Conservation (phyloP, 2,329 filamentous ascomycete genomes). For the Cladosporium sp. region DNA sequence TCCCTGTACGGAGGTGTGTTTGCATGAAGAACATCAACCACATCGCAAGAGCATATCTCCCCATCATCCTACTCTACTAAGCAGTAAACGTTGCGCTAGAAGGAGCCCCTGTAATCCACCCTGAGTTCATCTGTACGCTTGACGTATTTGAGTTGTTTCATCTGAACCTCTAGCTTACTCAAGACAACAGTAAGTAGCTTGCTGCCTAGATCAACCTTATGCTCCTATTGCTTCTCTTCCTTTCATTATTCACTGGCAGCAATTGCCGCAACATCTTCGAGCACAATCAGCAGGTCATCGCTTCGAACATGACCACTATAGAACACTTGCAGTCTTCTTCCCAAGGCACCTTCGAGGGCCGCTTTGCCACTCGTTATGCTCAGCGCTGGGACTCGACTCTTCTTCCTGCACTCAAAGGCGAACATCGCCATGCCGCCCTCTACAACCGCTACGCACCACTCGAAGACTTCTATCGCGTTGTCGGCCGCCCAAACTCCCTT, state of each 20-base stretch:
- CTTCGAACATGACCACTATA: constrained; percentile 29
- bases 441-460: constrained; percentile 32
- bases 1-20: not conserved
- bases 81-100: not conserved
- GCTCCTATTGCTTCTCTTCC: not conserved
- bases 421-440: constrained; percentile 31
- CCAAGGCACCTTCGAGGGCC: constrained; percentile 33
- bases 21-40: not conserved
- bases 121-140: not conserved
- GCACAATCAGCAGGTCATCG: not conserved
- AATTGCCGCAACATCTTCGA: not conserved
- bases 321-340: constrained; percentile 19
- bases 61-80: not conserved
- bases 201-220: constrained; percentile 1
- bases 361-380: constrained; percentile 27
- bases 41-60: not conserved
- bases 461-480: constrained; percentile 19
- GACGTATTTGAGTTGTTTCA: not conserved
- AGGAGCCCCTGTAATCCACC: not conserved
- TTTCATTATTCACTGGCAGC: not conserved
- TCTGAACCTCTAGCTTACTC: constrained; percentile 1
- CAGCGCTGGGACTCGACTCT: constrained; percentile 34
- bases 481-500: not conserved
- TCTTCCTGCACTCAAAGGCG: constrained; percentile 28
- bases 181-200: constrained; percentile 5